Evolutionary conservation across 768 basidiomycete genomes (phyloP), one percentile per base, ranked within the genome.

Genomic region (Collybiopsis confluens): DNA sequence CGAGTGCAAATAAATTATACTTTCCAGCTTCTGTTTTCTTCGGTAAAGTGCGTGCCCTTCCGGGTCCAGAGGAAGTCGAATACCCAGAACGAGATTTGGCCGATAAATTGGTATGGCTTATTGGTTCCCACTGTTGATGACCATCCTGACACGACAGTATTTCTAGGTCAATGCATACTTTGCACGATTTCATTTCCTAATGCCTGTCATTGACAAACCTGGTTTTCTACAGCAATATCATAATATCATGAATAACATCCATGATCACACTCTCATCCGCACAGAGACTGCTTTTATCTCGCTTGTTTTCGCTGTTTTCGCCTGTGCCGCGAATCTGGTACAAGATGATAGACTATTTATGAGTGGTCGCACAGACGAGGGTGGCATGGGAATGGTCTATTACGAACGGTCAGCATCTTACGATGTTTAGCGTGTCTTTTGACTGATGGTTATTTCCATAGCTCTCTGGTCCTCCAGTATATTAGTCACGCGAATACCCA

Each of bases 1-100:
- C 88, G 23, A 90, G 83, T 61, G 83, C 83, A 37, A 92, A 91
- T 67, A 89, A 92, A 64, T 69, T 93, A 8, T 93, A 92, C 69
- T 93, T 93, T 68, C 91, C 92, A 3, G 86, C 91, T 2, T 81
- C 87, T 16, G 83, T 93, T 43, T 92, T 89, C 67, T 92, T 92
- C 65, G 91, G 90, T 28, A 90, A 90, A 72, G 75, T 92, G 55
- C 82, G 80, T 56, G 92, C 90, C 26, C 80, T 93, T 23, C 91
- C 91, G 54, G 77, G 81, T 20, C 81, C 89, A 28, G 88, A 92
- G 61, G 90, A 93, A 69, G 91, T 92, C 36, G 91, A 93, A 70
- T 92, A 83, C 59, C 91, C 91, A 15, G 83, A 85, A 23, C 80
- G 88, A 58, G 91, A 93, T 67, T 73, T 93, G 44, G 90, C 90